Conservation (phyloP, 169 alveolate species). For the Cryptosporidium viatorum region DNA sequence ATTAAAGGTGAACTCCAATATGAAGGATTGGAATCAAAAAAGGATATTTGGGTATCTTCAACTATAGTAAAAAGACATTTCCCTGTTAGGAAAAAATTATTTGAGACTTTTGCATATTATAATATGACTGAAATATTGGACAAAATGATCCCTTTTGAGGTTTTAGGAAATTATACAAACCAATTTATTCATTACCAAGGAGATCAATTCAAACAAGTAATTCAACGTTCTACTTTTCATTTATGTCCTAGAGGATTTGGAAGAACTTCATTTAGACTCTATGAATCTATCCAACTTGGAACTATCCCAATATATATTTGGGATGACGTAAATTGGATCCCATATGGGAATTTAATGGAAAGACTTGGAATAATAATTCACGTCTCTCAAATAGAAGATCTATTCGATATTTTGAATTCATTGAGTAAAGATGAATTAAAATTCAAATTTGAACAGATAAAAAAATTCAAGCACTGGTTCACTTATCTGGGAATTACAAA, state of each 20-base stretch:
- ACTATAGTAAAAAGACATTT: constrained; percentile 66
- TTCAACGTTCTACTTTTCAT: constrained; percentile 61
- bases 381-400: constrained; percentile 15
- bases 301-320: constrained; percentile 75
- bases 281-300: constrained; percentile 74
- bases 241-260: constrained; percentile 76
- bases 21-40: background rate
- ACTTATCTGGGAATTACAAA: constrained; percentile 62
- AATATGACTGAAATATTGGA: constrained; percentile 28
- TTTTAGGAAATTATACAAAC: background rate
- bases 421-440: constrained; percentile 12
- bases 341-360: constrained; percentile 48
- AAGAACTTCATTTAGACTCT: constrained; percentile 74
- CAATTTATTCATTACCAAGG: constrained; percentile 72
- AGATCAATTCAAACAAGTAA: constrained; percentile 32
- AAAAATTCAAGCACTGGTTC: constrained; percentile 41
- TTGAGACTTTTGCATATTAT: constrained; percentile 13
- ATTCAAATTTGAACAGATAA: constrained; percentile 10
- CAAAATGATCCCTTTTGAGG: background rate
- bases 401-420: constrained; percentile 7
- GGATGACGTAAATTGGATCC: constrained; percentile 73
- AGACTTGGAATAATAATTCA: constrained; percentile 33
- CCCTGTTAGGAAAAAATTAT: constrained; percentile 65
- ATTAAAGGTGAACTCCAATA: constrained; percentile 64
- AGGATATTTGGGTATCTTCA: constrained; percentile 72